Percentiles rank a stretch among this genome's conserved stretches.
phyloP scores from a whole-genome alignment of 2,329 filamentous ascomycete genomes.

The Pochonia chlamydosporia region DNA sequence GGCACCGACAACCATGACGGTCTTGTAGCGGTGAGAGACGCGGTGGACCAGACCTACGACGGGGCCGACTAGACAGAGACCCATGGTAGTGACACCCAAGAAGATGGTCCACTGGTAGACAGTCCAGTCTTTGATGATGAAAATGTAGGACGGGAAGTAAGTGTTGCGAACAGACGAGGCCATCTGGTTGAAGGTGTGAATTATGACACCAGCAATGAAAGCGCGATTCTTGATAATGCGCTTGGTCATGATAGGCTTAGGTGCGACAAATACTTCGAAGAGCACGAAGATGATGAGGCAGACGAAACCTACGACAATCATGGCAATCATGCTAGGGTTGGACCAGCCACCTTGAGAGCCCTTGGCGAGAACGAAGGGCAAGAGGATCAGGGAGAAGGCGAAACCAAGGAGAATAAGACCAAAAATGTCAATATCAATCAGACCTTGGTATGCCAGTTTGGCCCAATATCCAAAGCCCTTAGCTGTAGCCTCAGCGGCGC shows the following conservation, averaged over 20 bases:
- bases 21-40: slow-evolving; percentile 34
- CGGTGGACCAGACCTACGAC: slow-evolving; percentile 28
- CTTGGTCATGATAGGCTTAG: slow-evolving; percentile 26
- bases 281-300: slow-evolving; percentile 25
- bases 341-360: slow-evolving; percentile 27
- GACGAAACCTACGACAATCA: slow-evolving; percentile 11
- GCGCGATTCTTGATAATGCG: slow-evolving; percentile 23
- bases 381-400: slow-evolving; percentile 53
- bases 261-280: slow-evolving; percentile 27
- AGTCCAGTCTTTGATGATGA: slow-evolving; percentile 35
- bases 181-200: slow-evolving; percentile 24
- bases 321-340: slow-evolving; percentile 13
- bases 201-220: slow-evolving; percentile 17
- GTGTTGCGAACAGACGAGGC: slow-evolving; percentile 29
- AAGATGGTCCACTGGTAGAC: slow-evolving; percentile 36
- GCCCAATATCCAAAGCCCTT: not conserved
- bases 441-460: not conserved
- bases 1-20: slow-evolving; percentile 32
- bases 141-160: slow-evolving; percentile 31
- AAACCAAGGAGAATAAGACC: slow-evolving; percentile 42
- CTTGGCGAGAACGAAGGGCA: slow-evolving; percentile 53
- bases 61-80: slow-evolving; percentile 29
- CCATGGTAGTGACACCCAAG: slow-evolving; percentile 31
- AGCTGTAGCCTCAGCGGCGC: not conserved
- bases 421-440: not conserved